phyloP scores from a whole-genome alignment of 1,139 yeast species.

The Saccharomyces hybrid region DNA sequence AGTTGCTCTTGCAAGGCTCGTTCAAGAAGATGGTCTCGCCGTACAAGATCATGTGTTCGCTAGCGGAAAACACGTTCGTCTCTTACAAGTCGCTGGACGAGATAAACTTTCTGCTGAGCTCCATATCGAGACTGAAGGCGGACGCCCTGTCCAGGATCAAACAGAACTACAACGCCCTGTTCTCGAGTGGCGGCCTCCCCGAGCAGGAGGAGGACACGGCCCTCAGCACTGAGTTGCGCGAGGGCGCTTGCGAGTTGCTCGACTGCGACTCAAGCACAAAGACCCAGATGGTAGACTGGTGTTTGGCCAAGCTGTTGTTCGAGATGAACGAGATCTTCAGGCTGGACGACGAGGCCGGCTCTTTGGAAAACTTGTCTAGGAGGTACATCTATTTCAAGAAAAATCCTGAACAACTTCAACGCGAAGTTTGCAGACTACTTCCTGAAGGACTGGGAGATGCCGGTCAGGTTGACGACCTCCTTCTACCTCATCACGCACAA shows the following conservation, averaged over 20 bases:
- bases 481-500: conserved; percentile 66
- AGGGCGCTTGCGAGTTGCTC: conserved; percentile 59
- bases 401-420: conserved; percentile 56
- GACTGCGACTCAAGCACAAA: conserved; percentile 55
- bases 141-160: conserved; percentile 66
- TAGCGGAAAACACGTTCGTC: conserved; percentile 61
- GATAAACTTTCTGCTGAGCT: conserved; percentile 60
- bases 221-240: conserved; percentile 29
- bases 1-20: conserved; percentile 40
- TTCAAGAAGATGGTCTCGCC: conserved; percentile 63
- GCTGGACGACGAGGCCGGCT: conserved; percentile 84
- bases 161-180: conserved; percentile 50
- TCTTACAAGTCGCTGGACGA: conserved; percentile 80
- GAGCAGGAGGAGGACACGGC: conserved; percentile 2
- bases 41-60: conserved; percentile 70
- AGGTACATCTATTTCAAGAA: conserved; percentile 77
- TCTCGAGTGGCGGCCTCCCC: conserved; percentile 17
- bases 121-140: conserved; percentile 56
- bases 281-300: conserved; percentile 64
- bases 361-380: conserved; percentile 75
- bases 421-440: conserved; percentile 48
- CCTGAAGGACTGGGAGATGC: conserved; percentile 67
- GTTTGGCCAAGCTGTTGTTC: conserved; percentile 57
- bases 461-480: conserved; percentile 47
- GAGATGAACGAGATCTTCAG: conserved; percentile 73